Conservation (phyloP, 768 basidiomycete genomes). For the Pisolithus albus region DNA sequence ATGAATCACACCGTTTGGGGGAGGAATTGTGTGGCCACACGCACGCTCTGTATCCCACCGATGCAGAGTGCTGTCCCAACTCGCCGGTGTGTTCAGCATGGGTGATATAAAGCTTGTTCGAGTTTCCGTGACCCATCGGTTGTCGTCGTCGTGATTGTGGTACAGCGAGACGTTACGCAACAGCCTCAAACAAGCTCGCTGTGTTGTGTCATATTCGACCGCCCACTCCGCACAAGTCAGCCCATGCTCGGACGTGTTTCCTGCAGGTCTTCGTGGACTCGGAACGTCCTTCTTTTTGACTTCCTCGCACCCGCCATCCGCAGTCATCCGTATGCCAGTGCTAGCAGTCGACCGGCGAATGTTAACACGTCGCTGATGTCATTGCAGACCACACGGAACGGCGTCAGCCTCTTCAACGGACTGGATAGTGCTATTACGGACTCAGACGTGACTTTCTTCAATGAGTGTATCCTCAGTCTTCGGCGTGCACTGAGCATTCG, state of each 20-base stretch:
- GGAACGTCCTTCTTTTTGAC: constrained; percentile 30
- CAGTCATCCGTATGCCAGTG: constrained; percentile 13
- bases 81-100: constrained; percentile 81
- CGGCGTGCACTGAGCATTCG: constrained; percentile 30
- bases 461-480: constrained; percentile 32
- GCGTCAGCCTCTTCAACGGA: constrained; percentile 3
- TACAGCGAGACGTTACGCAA: no score
- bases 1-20: not conserved
- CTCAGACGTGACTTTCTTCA: constrained; percentile 30
- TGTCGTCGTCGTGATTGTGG: not conserved
- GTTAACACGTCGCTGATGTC: constrained; percentile 1
- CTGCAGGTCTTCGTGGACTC: not conserved
- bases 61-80: constrained; percentile 76
- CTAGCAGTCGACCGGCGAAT: constrained; percentile 2
- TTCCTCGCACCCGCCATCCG: constrained; percentile 36
- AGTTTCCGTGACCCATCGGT: constrained; percentile 79
- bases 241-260: not conserved
- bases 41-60: constrained; percentile 64
- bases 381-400: constrained; percentile 23
- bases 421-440: constrained; percentile 16
- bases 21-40: constrained; percentile 18
- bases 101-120: constrained; percentile 81
- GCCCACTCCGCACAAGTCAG: not conserved
- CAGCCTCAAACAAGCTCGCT: no score
- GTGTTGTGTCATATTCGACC: no score